Conservation (phyloP, 345 rosid species). For the Eucalyptus virginea region DNA sequence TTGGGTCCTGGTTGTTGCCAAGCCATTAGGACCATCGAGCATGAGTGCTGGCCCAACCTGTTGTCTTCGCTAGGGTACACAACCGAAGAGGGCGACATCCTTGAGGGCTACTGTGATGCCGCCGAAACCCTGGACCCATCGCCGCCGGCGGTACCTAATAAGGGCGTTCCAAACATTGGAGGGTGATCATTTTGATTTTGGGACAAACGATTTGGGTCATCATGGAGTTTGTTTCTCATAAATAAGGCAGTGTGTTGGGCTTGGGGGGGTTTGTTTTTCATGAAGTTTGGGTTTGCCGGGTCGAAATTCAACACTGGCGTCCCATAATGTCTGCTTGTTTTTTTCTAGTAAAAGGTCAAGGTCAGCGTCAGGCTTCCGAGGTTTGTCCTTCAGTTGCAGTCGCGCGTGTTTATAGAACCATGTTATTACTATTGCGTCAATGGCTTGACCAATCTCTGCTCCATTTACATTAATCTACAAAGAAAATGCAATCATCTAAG, state of each 20-base stretch:
- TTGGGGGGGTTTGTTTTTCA: background rate
- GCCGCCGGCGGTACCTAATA: background rate
- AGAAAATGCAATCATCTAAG: background rate
- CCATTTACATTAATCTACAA: background rate
- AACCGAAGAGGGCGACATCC: slow-evolving; percentile 46
- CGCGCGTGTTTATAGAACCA: background rate
- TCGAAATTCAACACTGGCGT: background rate
- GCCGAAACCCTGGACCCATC: background rate
- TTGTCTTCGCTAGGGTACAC: slow-evolving; percentile 51
- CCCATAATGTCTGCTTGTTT: background rate
- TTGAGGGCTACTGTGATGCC: slow-evolving; percentile 59
- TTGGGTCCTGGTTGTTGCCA: slow-evolving; percentile 51
- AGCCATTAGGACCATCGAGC: slow-evolving; percentile 39
- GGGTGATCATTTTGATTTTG: background rate
- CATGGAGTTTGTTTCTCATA: background rate
- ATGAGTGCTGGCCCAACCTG: slow-evolving; percentile 59
- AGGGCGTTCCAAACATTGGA: background rate
- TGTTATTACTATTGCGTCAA: background rate
- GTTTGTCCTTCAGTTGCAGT: background rate
- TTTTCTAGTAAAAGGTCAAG: background rate
- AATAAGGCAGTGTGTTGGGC: background rate
- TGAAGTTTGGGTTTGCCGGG: background rate
- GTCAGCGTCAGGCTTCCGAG: background rate
- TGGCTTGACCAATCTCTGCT: background rate
- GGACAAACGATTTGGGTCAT: background rate